phyloP scores from a whole-genome alignment of 1,139 yeast species.

The Geotrichum europaeum region DNA sequence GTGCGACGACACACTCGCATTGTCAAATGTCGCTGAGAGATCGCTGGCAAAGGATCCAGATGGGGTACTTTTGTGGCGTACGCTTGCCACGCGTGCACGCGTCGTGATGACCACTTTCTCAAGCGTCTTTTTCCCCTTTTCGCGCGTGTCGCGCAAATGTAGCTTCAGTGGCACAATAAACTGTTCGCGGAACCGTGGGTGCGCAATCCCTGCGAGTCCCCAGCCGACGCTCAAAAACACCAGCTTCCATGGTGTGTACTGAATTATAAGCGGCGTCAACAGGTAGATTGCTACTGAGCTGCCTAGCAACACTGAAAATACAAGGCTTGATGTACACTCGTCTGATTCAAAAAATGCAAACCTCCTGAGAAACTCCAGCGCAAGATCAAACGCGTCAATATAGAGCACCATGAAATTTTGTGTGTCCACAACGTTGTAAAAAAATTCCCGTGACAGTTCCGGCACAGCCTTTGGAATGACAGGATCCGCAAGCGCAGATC shows the following conservation, averaged over 20 bases:
- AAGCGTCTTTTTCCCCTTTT: slow-evolving; percentile 11
- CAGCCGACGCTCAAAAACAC: slow-evolving; percentile 44
- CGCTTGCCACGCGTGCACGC: not conserved
- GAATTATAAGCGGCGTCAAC: slow-evolving; percentile 35
- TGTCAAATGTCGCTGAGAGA: not conserved
- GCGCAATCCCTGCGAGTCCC: slow-evolving; percentile 44
- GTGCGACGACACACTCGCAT: not conserved
- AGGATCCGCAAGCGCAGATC: slow-evolving; percentile 46
- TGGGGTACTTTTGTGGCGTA: not conserved
- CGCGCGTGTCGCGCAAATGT: slow-evolving; percentile 10
- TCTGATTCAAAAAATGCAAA: slow-evolving; percentile 66
- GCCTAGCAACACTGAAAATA: slow-evolving; percentile 34
- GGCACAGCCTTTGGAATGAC: slow-evolving; percentile 68
- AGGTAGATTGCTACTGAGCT: slow-evolving; percentile 31
- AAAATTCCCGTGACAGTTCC: slow-evolving; percentile 71
- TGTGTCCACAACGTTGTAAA: slow-evolving; percentile 72
- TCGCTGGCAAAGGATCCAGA: not conserved
- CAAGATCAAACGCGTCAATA: slow-evolving; percentile 55
- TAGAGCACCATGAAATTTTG: slow-evolving; percentile 78
- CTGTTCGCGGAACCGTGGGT: slow-evolving; percentile 47
- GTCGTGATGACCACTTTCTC: slow-evolving; percentile 13
- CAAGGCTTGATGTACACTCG: slow-evolving; percentile 49
- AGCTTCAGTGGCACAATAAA: slow-evolving; percentile 11
- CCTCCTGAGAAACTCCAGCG: slow-evolving; percentile 45
- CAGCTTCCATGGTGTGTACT: slow-evolving; percentile 35